A percentile compares a stretch with the other conserved stretches of the same genome.
These are phyloP conservation scores for Anacardium occidentale DNA, from an alignment of 345 rosid genomes.

Conservation along the genomic window DNA sequence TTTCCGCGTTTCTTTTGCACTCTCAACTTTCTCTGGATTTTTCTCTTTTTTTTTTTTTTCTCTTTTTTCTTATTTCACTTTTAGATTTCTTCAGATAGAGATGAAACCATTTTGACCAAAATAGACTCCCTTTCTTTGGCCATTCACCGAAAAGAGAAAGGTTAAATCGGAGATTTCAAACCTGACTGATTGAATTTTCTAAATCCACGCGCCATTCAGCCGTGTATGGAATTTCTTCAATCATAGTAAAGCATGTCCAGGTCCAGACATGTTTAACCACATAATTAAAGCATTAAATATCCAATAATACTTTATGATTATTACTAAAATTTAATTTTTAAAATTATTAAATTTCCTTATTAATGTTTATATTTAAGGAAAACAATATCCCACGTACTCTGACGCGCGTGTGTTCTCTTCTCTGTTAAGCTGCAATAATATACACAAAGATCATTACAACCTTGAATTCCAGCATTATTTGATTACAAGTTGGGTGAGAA, in stretches of 20 bases:
- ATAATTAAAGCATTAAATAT: constrained; percentile 4
- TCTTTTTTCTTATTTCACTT: not conserved
- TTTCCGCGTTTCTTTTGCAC: constrained; percentile 13
- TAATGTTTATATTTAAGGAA: no score
- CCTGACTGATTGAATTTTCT: not conserved
- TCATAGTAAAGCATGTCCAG: no score
- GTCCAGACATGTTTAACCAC: no score
- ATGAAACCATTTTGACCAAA: constrained; percentile 13
- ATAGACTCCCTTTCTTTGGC: not conserved
- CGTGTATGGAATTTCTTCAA: constrained; percentile 11
- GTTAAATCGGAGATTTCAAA: not conserved
- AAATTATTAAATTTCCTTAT: no score
- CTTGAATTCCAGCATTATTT: not conserved
- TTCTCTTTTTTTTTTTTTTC: not conserved
- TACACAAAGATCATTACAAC: not conserved
- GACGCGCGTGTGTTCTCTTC: not conserved
- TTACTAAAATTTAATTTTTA: no score
- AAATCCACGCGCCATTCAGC: constrained; percentile 14
- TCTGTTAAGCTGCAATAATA: constrained; percentile 3
- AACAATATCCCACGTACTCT: no score
- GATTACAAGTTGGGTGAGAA: no score
- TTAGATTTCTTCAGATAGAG: constrained; percentile 23
- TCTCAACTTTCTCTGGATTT: constrained; percentile 21
- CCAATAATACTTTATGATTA: no score
- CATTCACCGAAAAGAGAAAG: not conserved